Conservation (phyloP, 176 grass and related monocot genomes). For the Rhynchospora breviuscula region DNA sequence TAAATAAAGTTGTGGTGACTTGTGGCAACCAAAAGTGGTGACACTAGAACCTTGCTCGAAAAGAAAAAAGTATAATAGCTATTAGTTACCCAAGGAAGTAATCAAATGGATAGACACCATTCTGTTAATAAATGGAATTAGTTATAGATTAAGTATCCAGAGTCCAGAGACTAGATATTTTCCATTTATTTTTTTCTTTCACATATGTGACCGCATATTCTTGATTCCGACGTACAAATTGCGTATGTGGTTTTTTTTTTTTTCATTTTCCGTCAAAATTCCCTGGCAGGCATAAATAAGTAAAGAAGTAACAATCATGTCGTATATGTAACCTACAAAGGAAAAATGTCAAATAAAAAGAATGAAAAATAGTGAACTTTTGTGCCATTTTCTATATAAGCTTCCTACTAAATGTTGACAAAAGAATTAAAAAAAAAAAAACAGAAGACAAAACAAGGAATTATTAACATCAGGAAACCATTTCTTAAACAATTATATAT, state of each 20-base stretch:
- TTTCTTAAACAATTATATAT: background rate
- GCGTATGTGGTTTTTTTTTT: too few relatives aligned
- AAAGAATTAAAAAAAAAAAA: background rate
- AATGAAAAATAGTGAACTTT: background rate
- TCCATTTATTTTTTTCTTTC: background rate
- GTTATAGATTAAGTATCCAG: background rate
- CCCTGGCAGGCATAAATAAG: background rate
- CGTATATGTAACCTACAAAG: background rate
- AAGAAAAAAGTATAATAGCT: background rate
- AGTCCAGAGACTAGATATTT: background rate
- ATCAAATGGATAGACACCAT: background rate
- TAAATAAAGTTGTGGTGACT: too few relatives aligned
- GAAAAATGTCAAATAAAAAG: background rate
- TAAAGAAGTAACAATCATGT: background rate
- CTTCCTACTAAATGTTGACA: background rate
- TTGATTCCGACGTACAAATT: background rate
- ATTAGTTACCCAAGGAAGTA: background rate
- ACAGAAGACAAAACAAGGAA: background rate
- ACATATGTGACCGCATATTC: background rate
- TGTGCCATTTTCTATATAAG: background rate
- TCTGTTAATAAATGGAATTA: background rate
- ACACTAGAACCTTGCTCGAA: too few relatives aligned
- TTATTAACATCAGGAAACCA: background rate
- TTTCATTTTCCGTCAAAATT: too few relatives aligned
- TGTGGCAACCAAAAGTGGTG: too few relatives aligned